These are phyloP conservation scores for Lachancea kluyveri DNA, from an alignment of 805 yeast species.

Conservation along the genomic window DNA sequence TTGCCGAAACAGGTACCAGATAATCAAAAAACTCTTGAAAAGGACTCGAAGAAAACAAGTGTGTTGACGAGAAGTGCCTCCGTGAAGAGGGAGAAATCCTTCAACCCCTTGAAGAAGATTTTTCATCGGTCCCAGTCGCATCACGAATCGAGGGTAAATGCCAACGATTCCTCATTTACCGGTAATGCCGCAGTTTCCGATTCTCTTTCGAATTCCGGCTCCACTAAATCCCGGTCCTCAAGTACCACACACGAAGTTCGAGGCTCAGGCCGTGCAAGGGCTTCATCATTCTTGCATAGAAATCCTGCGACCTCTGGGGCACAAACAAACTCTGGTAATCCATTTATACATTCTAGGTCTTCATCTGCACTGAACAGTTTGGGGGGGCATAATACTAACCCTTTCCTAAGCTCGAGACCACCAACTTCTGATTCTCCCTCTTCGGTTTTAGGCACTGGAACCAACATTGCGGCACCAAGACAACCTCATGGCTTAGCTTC, in stretches of 20 bases:
- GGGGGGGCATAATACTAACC: slow-evolving; percentile 27
- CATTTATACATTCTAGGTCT: slow-evolving; percentile 14
- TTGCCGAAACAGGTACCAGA: no score
- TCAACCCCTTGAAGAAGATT: slow-evolving; percentile 10
- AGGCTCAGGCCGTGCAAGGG: no score
- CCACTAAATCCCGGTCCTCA: no score
- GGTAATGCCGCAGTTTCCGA: no score
- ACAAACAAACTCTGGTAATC: slow-evolving; percentile 2
- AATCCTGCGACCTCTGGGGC: slow-evolving; percentile 10
- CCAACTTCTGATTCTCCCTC: slow-evolving; percentile 10
- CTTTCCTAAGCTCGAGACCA: slow-evolving; percentile 13
- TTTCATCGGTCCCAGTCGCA: slow-evolving; percentile 12
- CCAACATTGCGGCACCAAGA: slow-evolving; percentile 24
- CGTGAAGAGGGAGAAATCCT: slow-evolving; percentile 4
- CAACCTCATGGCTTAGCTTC: slow-evolving; percentile 8
- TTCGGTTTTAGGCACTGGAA: slow-evolving; percentile 17
- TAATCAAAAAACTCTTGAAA: no score
- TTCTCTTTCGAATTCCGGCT: no score
- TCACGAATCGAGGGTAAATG: slow-evolving; percentile 8
- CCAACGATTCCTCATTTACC: no score
- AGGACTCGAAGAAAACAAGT: slow-evolving; percentile 1
- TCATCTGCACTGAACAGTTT: slow-evolving; percentile 22
- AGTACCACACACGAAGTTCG: no score
- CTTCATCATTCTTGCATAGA: slow-evolving; percentile 20
- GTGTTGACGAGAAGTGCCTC: slow-evolving; percentile 9